Conservation (phyloP, 2,329 filamentous ascomycete genomes). For the Calonectria pseudoturangicola region DNA sequence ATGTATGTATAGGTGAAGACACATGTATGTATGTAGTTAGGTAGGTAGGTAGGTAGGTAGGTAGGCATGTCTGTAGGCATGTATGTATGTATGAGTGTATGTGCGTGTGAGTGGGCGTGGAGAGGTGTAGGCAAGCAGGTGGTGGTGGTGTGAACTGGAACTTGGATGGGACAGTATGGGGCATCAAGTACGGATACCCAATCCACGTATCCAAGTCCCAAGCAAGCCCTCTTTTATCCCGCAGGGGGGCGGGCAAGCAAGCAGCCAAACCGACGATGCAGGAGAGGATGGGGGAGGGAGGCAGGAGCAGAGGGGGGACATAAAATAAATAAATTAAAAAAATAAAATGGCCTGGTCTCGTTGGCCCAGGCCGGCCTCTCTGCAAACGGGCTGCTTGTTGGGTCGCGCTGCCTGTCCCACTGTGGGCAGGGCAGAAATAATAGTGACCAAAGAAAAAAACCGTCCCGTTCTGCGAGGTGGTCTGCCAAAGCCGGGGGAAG, state of each 20-base stretch:
- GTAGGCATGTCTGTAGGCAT: not conserved
- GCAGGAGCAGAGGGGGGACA: slow-evolving; percentile 50
- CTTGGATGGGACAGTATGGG: slow-evolving; percentile 55
- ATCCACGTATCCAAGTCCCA: slow-evolving; percentile 57
- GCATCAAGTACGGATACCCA: slow-evolving; percentile 63
- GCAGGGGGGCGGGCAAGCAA: slow-evolving; percentile 50
- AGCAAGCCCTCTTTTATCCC: slow-evolving; percentile 60
- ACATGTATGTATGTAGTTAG: not conserved
- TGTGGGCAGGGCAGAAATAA: slow-evolving; percentile 44
- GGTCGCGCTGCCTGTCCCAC: slow-evolving; percentile 56
- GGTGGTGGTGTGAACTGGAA: slow-evolving; percentile 54
- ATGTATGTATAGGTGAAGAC: slow-evolving; percentile 24
- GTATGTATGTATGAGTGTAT: not conserved
- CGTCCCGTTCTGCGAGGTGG: slow-evolving; percentile 12
- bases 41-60: slow-evolving; percentile 16
- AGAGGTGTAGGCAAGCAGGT: slow-evolving; percentile 27
- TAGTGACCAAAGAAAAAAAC: slow-evolving; percentile 4
- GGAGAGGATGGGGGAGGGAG: slow-evolving; percentile 47
- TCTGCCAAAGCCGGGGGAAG: slow-evolving; percentile 13
- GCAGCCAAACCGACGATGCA: not conserved
- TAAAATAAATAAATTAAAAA: slow-evolving; percentile 52
- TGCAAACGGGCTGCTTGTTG: slow-evolving; percentile 54
- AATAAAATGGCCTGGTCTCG: slow-evolving; percentile 38
- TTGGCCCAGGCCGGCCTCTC: slow-evolving; percentile 47
- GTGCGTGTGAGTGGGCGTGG: slow-evolving; percentile 36